phyloP scores from a whole-genome alignment of 176 grass and related monocot genomes.

The Zoysia pacifica region DNA sequence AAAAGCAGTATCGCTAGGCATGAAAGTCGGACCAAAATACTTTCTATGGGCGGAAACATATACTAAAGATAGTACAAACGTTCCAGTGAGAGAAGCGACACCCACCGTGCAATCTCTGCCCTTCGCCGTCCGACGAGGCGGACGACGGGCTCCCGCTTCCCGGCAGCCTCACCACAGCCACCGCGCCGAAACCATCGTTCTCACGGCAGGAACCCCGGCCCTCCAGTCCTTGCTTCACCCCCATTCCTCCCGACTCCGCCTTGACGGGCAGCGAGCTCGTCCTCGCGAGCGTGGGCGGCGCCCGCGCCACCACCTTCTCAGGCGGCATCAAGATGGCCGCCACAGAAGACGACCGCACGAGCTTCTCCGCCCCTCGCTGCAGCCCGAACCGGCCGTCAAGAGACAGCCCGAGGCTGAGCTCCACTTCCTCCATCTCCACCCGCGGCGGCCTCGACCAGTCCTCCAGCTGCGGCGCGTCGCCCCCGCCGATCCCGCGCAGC shows the following conservation, averaged over 20 bases:
- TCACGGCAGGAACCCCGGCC: background rate
- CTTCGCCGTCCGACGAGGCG: conserved; percentile 37
- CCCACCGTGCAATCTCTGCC: conserved; percentile 37
- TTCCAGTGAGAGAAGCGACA: conserved; percentile 3
- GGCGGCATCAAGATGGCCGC: conserved; percentile 25
- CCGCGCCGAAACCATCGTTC: background rate
- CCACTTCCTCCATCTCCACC: conserved; percentile 43
- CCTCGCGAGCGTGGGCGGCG: conserved; percentile 31
- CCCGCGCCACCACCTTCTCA: conserved; percentile 19
- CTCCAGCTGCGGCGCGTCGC: background rate
- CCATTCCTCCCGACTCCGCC: conserved; percentile 10
- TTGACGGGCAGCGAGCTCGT: conserved; percentile 52
- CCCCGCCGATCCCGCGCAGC: conserved; percentile 17
- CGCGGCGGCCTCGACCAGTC: background rate
- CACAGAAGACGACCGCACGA: conserved; percentile 59
- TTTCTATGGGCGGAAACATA: background rate
- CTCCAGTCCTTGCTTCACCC: background rate
- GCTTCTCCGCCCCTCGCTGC: conserved; percentile 33
- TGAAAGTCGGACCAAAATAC: conserved; percentile 7
- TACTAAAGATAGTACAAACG: conserved; percentile 32
- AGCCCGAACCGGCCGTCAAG: conserved; percentile 64
- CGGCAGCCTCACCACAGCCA: conserved; percentile 18
- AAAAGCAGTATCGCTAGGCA: background rate
- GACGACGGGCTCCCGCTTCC: conserved; percentile 40
- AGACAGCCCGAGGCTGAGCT: conserved; percentile 74